Base-by-base conservation (phyloP, 192 early-diverging fungal genomes). In the Backusella australiensis region DNA sequence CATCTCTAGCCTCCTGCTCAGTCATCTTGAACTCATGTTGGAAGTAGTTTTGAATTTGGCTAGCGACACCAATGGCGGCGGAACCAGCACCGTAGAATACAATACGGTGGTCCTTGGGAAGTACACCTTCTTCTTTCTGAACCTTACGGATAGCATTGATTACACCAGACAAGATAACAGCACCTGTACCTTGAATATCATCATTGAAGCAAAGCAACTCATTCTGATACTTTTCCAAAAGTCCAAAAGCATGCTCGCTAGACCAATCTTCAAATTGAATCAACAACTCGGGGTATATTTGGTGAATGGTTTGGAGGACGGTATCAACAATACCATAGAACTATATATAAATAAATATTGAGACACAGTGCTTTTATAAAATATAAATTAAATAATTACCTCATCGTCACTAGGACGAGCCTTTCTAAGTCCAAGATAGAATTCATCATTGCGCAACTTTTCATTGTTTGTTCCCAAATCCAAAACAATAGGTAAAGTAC, bases 181-280 rank as follows among this genome's bases (percentile, higher is more conserved):
- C 96, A 71, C 97, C 97, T 35, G 95, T 96, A 41, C 95, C 94
- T 81, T 96, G 94, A 73, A 96, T 96, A 75, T 96, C 95, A 77
- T 99, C 97, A 83, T 99, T 99, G 83, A 99, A 99, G 82, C 91
- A 94, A 71, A 94, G 88, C 52, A 90, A 91, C n/a, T 87, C 82
- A 76, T 91, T 73, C 70, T 93, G 89, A 85, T 96, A 96, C 69
- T 92, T 88, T 21, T 92, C 89, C 68, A 99, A 82, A 39, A 96
- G 85, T 9, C 88, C 92, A 80, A 97, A 97, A 9, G 97, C 84
- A 69, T 98, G 95, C 76, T 96, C 95, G 12, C 94, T 93, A 34
- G 94, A 94, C 78, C 96, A 99, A 79, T 99, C 97, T 84, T 99
- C 97, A 72, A 97, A 98, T 86, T 99, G 97, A 72, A 99, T 93